Evolutionary conservation across 2,329 filamentous ascomycete genomes (phyloP), one percentile per base, ranked within the genome.

Genomic region (Purpureocillium takamizusanense): DNA sequence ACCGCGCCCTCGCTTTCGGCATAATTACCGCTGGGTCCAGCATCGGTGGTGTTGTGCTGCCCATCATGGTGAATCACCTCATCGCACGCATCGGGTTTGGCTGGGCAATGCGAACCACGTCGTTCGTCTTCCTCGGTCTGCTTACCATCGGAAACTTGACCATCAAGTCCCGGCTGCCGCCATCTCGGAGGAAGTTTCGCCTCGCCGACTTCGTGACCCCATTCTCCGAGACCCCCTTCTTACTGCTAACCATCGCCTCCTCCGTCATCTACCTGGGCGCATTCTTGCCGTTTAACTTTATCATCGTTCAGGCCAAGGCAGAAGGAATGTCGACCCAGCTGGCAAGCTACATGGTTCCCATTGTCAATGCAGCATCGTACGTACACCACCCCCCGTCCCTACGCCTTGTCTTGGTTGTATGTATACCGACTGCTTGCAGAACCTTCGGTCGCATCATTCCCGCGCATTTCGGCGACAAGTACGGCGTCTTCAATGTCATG

Each of bases 11-110:
- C 5, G 60, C 59, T 32, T 63, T 60, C 29, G 61, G 61, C 18
- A 43, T 63, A 5, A 45, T 62, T 10, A 45, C 55, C 4, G 59
- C 57, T 0, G 60, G 60, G 8, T 61, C 60, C 1, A 55, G 51
- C 6, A 42, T 66, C 3, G 63, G 64, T 5, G 62, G 62, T 2
- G 53, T 64, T 25, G 49, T 67, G 18, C 59, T 65, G 36, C 63
- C 63, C 18, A 61, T 67, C 42, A 62, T 66, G 54, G 47, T 65
- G 3, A 52, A 41, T 2, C 54, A 51, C 2, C 45, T 67, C 8
- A 62, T 64, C 29, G 44, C 42, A 0, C 25, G 46, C 4, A 47
- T 64, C 4, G 62, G 63, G 1, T 67, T 58, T n/a, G 51, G 50
- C 1, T 67, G 62, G 63, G 43, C 61, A 2, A 62, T 67, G 51